Percentiles rank a stretch among this genome's conserved stretches.
These are phyloP conservation scores for Ophiocordyceps australis DNA, from an alignment of 2,329 filamentous ascomycete genomes.

Conservation along the genomic window DNA sequence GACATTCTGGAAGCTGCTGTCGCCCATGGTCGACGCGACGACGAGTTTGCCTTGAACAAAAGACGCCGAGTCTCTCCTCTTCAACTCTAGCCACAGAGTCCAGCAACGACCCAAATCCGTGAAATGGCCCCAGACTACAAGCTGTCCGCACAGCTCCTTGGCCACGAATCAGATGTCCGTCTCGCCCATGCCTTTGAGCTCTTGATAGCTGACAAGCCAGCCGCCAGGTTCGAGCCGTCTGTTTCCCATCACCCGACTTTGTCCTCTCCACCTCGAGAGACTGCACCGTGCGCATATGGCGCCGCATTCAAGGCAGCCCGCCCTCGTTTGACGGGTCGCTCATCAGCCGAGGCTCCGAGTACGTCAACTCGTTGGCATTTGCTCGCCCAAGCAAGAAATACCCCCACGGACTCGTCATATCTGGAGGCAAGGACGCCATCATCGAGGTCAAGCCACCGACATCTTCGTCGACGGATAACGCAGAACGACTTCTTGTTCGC, in stretches of 20 bases:
- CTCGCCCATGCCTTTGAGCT: not conserved
- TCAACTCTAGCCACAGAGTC: too few relatives aligned
- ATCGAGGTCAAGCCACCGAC: slow-evolving; percentile 72
- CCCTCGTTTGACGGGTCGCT: slow-evolving; percentile 63
- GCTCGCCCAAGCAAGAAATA: slow-evolving; percentile 48
- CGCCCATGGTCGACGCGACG: too few relatives aligned
- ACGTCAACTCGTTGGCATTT: slow-evolving; percentile 73
- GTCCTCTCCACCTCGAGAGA: slow-evolving; percentile 83
- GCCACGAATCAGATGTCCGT: slow-evolving; percentile 80
- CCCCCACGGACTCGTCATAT: slow-evolving; percentile 67
- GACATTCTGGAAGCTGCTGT: too few relatives aligned
- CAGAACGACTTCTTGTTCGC: slow-evolving; percentile 71
- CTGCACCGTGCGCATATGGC: slow-evolving; percentile 78
- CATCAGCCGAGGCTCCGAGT: slow-evolving; percentile 62
- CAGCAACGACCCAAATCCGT: too few relatives aligned
- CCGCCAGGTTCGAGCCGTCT: slow-evolving; percentile 65
- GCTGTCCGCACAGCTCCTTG: slow-evolving; percentile 74
- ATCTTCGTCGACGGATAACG: slow-evolving; percentile 51
- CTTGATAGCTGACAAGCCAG: slow-evolving; percentile 1
- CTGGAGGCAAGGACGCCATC: slow-evolving; percentile 79
- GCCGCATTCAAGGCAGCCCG: slow-evolving; percentile 43
- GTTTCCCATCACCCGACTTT: slow-evolving; percentile 53
- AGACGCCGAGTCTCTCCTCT: too few relatives aligned
- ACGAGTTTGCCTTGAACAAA: too few relatives aligned
- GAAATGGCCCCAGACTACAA: slow-evolving; percentile 78